These are phyloP conservation scores for Phytophthora vignae DNA, from an alignment of 352 stramenopile species.

Conservation along the genomic window DNA sequence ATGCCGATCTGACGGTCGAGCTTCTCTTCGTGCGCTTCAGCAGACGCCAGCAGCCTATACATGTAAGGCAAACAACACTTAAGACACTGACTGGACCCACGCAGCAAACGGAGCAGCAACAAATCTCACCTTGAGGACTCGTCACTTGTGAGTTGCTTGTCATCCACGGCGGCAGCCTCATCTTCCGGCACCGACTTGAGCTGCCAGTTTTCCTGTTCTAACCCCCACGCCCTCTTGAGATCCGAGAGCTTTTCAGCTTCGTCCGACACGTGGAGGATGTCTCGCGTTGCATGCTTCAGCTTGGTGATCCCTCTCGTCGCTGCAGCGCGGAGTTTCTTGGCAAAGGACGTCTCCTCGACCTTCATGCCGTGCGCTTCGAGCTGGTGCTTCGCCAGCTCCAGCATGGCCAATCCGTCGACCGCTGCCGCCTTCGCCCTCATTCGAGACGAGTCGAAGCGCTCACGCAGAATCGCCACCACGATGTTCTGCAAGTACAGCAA, in stretches of 20 bases:
- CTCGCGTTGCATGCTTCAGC: conserved; percentile 44
- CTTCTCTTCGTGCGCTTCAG: conserved; percentile 53
- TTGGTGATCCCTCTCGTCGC: conserved; percentile 51
- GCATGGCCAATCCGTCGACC: conserved; percentile 48
- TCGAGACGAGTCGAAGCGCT: conserved; percentile 58
- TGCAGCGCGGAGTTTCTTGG: conserved; percentile 58
- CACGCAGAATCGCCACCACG: conserved; percentile 62
- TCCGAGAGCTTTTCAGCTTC: conserved; percentile 52
- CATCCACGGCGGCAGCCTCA: background rate
- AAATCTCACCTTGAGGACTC: conserved; percentile 9
- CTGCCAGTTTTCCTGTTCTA: conserved; percentile 28
- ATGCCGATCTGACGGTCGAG: conserved; percentile 54
- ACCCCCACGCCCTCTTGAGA: conserved; percentile 64
- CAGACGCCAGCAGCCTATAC: conserved; percentile 46
- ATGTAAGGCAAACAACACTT: conserved; percentile 1
- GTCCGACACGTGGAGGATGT: conserved; percentile 48
- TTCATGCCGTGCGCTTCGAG: conserved; percentile 58
- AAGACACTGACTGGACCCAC: background rate
- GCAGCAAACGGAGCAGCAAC: background rate
- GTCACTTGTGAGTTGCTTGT: conserved; percentile 6
- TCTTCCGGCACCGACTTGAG: conserved; percentile 11
- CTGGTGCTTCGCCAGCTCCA: conserved; percentile 65
- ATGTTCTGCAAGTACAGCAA: conserved; percentile 51
- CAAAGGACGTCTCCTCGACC: conserved; percentile 49
- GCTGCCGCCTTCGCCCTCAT: conserved; percentile 22